Percentiles rank a stretch among this genome's conserved stretches.
phyloP scores from a whole-genome alignment of 2,329 filamentous ascomycete genomes.

The Talaromyces marneffei region DNA sequence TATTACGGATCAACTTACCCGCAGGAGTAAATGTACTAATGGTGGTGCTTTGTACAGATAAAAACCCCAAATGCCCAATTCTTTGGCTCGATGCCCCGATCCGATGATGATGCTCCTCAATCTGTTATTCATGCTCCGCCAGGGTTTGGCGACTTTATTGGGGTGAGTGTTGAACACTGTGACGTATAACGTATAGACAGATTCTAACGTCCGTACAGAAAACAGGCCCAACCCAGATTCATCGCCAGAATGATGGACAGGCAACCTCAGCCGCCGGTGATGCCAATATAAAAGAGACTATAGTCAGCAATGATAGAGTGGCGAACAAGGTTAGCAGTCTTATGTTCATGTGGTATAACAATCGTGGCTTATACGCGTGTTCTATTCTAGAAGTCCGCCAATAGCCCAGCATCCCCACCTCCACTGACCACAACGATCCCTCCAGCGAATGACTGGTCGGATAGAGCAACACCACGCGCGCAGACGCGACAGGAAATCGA shows the following conservation, averaged over 20 bases:
- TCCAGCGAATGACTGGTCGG: slow-evolving; percentile 58
- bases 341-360: neutral
- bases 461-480: slow-evolving; percentile 71
- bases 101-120: slow-evolving; percentile 61
- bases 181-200: neutral
- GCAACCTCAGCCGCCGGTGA: neutral
- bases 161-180: slow-evolving; percentile 24
- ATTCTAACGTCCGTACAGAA: slow-evolving; percentile 8
- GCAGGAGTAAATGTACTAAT: slow-evolving; percentile 4
- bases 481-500: slow-evolving; percentile 75
- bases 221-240: neutral
- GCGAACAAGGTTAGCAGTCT: slow-evolving; percentile 5
- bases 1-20: neutral
- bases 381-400: slow-evolving; percentile 21
- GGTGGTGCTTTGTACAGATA: slow-evolving; percentile 22
- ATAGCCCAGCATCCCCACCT: slow-evolving; percentile 56
- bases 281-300: slow-evolving; percentile 8
- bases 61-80: slow-evolving; percentile 22
- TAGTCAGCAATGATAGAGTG: slow-evolving; percentile 1
- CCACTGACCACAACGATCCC: slow-evolving; percentile 70
- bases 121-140: slow-evolving; percentile 89
- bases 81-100: slow-evolving; percentile 29
- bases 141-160: slow-evolving; percentile 74
- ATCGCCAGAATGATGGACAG: slow-evolving; percentile 7
- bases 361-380: slow-evolving; percentile 4